phyloP scores from a whole-genome alignment of 2,329 filamentous ascomycete genomes.

The Lachnellula hyalina region DNA sequence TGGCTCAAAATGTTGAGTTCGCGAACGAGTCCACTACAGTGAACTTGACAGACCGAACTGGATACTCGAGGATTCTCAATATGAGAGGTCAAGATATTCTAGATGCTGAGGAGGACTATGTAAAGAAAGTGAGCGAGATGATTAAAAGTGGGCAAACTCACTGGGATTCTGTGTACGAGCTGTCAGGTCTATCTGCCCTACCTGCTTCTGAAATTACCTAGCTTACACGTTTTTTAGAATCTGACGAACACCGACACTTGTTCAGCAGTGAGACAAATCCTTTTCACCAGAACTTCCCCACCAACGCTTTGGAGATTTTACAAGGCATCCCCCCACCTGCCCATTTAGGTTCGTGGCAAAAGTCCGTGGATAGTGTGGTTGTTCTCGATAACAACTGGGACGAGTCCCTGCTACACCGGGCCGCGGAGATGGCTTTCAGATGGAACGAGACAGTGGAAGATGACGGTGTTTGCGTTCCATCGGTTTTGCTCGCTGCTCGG shows the following conservation, averaged over 20 bases:
- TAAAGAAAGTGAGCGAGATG: background rate
- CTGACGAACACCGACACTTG: background rate
- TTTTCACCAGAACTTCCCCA: too few relatives aligned
- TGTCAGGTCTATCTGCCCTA: background rate
- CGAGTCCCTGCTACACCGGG: background rate
- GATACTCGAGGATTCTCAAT: conserved; percentile 2
- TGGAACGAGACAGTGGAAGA: background rate
- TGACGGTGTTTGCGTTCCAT: background rate
- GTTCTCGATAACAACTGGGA: conserved; percentile 5
- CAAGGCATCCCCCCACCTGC: background rate
- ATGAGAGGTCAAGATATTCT: conserved; percentile 9
- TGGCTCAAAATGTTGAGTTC: background rate
- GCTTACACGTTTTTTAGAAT: background rate
- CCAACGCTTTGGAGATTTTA: background rate
- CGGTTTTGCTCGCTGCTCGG: conserved; percentile 5
- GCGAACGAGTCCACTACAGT: background rate
- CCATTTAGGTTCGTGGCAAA: conserved; percentile 1
- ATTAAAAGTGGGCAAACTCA: background rate
- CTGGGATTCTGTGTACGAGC: background rate
- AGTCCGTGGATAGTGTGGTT: conserved; percentile 1
- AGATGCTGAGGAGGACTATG: conserved; percentile 1
- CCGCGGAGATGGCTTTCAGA: background rate
- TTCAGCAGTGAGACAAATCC: too few relatives aligned
- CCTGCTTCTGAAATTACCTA: background rate
- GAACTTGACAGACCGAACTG: conserved; percentile 3